Evolutionary conservation across 768 basidiomycete species (phyloP), one percentile per base, ranked within the genome.

Genomic region (Agrocybe chaxingu): DNA sequence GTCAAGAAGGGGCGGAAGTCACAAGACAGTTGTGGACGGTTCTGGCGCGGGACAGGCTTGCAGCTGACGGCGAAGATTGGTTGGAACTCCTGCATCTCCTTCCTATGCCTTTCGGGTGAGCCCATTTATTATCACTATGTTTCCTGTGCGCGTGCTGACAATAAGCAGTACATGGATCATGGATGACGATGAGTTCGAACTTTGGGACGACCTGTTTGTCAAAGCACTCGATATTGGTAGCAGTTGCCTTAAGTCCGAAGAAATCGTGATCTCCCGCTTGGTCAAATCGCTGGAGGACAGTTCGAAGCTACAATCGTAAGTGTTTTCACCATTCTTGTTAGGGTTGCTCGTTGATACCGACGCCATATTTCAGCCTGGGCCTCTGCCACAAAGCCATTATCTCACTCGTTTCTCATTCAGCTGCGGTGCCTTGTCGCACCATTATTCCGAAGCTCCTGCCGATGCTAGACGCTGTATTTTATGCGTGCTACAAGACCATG

Each of bases 21-120:
- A 70, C 67, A 29, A 73, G 76, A 31, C 68, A 73, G 42, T 60
- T 83, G 16, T 85, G 84, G 84, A 59, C 50, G 3, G 57, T 75
- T 36, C 50, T 79, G 16, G 78, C 76, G 3, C 64, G 60, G 45
- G 65, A 51, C 35, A 51, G 43, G 8, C 11, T 32, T 61, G 57
- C 50, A 62, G 32, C 13, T n/a, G 33, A 45, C 4, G 61, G 64
- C 8, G 57, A 42, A 12, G 53, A 57, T 39, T 79, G 76, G 78
- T 61, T 66, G 47, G 72, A 74, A 42, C 50, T 79, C 0, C 57
- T 76, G 1, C 64, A 67, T 16, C 70, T 84, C 49, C 68, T 85
- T 13, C 59, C 63, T 0, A 66, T 78, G 45, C 79, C 83, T 1
- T 60, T 81, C 42, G 65, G 73, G 83, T 84, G 45, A 51, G 66